Percentiles rank a stretch among this genome's conserved stretches.
Evolutionary conservation across 805 yeast species (phyloP).

Genomic region (Candida morakotiae): DNA sequence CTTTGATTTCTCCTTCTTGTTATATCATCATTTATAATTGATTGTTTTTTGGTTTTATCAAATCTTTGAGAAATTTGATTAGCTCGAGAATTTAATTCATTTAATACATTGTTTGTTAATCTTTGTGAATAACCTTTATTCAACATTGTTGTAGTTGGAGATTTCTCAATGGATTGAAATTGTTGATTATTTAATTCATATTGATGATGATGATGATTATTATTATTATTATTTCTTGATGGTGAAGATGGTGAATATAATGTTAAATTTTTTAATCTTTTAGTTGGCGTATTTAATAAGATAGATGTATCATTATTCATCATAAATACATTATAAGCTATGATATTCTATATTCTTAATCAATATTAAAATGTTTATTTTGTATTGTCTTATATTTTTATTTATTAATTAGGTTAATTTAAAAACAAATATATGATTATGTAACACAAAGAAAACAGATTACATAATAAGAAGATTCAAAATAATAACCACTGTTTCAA

Average conservation of each 20-base stretch:
- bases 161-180: no score
- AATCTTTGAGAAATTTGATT: conserved; percentile 25
- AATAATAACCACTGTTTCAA: no score
- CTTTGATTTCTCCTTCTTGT: conserved; percentile 19
- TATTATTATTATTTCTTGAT: no score
- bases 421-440: no score
- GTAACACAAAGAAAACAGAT: no score
- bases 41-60: no score
- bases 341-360: no score
- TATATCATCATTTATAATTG: neutral
- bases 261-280: conserved; percentile 28
- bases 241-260: conserved; percentile 27
- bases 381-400: neutral
- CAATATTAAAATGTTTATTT: no score
- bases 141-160: conserved; percentile 24
- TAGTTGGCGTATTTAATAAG: conserved; percentile 37
- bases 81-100: conserved; percentile 42
- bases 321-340: no score
- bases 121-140: conserved; percentile 45
- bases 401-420: neutral
- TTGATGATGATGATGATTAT: no score
- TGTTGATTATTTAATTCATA: conserved; percentile 3
- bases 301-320: conserved; percentile 2
- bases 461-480: no score
- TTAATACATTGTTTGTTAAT: conserved; percentile 41